Conservation (phyloP, 129 eudicot genomes). For the Artemisia tridentata region DNA sequence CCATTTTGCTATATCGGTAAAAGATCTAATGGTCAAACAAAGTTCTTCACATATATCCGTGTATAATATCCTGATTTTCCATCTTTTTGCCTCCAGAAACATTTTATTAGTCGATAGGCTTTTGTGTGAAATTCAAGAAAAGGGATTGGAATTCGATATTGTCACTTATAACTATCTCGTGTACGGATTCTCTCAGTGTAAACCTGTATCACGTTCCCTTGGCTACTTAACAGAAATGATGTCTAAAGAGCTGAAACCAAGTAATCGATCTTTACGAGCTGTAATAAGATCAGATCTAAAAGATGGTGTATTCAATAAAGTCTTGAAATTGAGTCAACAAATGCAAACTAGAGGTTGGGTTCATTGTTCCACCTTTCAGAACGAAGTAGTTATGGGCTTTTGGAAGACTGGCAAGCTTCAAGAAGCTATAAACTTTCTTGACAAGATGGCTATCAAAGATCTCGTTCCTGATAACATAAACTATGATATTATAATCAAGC, state of each 20-base stretch:
- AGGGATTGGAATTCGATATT: conserved; percentile 40
- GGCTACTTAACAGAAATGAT: conserved; percentile 60
- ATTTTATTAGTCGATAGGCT: conserved; percentile 31
- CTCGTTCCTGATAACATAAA: conserved; percentile 45
- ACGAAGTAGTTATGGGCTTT: conserved; percentile 40
- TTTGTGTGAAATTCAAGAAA: conserved; percentile 45
- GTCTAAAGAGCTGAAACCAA: conserved; percentile 56
- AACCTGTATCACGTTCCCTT: conserved; percentile 39
- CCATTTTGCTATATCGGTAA: conserved; percentile 43
- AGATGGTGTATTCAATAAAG: conserved; percentile 43
- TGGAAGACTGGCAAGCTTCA: conserved; percentile 31
- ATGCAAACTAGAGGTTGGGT: conserved; percentile 66
- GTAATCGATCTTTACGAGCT: conserved; percentile 54
- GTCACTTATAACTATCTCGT: conserved; percentile 60
- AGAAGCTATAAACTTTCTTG: conserved; percentile 61
- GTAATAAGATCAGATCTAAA: conserved; percentile 41
- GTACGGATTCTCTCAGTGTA: conserved; percentile 47
- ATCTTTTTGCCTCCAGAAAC: conserved; percentile 47
- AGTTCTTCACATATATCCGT: conserved; percentile 32
- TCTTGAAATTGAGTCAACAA: conserved; percentile 61
- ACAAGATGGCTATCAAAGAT: conserved; percentile 40
- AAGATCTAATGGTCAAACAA: conserved; percentile 49
- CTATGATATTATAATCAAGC: conserved; percentile 61
- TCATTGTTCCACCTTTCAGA: conserved; percentile 51
- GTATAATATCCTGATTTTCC: conserved; percentile 72